Conservation (phyloP, 139 green algal species). For the Pseudopediastrum boryanum region DNA sequence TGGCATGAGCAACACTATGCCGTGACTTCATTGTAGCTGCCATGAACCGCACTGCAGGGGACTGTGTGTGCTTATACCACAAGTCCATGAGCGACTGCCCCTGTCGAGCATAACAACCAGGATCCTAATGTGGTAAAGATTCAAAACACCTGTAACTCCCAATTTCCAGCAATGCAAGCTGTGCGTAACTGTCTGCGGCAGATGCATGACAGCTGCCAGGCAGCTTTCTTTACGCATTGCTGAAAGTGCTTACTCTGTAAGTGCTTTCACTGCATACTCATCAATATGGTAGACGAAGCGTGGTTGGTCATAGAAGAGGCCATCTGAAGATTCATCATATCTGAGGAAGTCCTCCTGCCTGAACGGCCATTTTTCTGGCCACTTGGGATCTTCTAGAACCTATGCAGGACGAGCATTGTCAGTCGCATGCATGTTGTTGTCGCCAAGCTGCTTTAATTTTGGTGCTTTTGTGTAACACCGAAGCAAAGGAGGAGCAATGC, state of each 20-base stretch:
- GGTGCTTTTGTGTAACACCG: not conserved
- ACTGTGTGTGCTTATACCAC: not conserved
- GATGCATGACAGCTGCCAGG: too few species aligned
- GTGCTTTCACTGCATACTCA: constrained; percentile 83
- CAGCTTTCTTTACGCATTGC: not conserved
- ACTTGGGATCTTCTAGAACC: constrained; percentile 75
- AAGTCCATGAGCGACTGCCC: too few species aligned
- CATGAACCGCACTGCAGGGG: too few species aligned
- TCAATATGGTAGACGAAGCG: constrained; percentile 97
- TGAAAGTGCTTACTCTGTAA: constrained; percentile 72
- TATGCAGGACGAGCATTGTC: constrained; percentile 25
- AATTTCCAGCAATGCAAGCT: too few species aligned
- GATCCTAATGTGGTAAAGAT: too few species aligned
- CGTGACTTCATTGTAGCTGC: too few species aligned
- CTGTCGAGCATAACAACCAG: too few species aligned
- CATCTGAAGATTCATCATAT: constrained; percentile 67
- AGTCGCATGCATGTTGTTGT: not conserved
- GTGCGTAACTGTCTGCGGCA: too few species aligned
- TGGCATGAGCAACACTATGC: too few species aligned
- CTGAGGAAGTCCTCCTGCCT: constrained; percentile 68
- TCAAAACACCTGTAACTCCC: too few species aligned
- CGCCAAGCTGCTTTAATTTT: not conserved
- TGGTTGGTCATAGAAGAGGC: constrained; percentile 81
- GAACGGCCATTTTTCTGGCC: constrained; percentile 81
- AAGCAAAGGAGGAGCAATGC: not conserved